Conservation (phyloP, 352 stramenopile genomes). For the Phytophthora pinifolia region DNA sequence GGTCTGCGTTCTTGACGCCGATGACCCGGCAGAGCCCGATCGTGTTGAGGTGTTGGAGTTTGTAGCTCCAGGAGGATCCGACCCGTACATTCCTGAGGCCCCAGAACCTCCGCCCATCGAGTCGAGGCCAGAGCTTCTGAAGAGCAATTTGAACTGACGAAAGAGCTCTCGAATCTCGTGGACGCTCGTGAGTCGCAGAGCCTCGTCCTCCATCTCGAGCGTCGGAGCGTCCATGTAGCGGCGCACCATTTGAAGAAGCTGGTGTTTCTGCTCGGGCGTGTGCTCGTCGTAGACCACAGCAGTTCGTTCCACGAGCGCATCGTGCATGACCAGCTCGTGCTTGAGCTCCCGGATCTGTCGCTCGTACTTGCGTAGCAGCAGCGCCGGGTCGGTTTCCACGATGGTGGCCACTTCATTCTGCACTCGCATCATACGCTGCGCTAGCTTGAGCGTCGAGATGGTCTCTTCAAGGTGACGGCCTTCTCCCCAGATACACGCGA, state of each 20-base stretch:
- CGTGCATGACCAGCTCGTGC: conserved; percentile 93
- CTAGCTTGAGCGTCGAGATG: conserved; percentile 92
- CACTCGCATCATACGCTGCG: conserved; percentile 93
- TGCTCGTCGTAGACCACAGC: conserved; percentile 89
- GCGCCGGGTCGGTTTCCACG: conserved; percentile 83
- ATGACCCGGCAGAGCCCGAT: conserved; percentile 51
- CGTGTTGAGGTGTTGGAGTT: conserved; percentile 34
- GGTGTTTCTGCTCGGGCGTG: conserved; percentile 89
- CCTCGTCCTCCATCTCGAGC: conserved; percentile 71
- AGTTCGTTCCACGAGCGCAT: conserved; percentile 89
- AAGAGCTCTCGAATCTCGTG: conserved; percentile 93
- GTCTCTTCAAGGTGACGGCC: conserved; percentile 92
- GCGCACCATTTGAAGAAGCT: conserved; percentile 67
- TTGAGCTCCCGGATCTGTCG: conserved; percentile 92
- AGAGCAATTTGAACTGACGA: conserved; percentile 89
- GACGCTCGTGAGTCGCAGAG: conserved; percentile 79
- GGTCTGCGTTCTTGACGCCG: conserved; percentile 46
- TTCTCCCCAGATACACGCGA: conserved; percentile 94
- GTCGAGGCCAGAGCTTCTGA: conserved; percentile 53
- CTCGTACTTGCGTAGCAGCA: conserved; percentile 90
- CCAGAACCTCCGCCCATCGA: background rate
- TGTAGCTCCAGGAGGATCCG: conserved; percentile 2
- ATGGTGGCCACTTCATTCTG: conserved; percentile 89
- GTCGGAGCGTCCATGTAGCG: conserved; percentile 76
- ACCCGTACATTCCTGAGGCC: conserved; percentile 2